A percentile compares a stretch with the other conserved stretches of the same genome.
Evolutionary conservation across 768 basidiomycete species (phyloP).

Genomic region (Termitomyces sp.): DNA sequence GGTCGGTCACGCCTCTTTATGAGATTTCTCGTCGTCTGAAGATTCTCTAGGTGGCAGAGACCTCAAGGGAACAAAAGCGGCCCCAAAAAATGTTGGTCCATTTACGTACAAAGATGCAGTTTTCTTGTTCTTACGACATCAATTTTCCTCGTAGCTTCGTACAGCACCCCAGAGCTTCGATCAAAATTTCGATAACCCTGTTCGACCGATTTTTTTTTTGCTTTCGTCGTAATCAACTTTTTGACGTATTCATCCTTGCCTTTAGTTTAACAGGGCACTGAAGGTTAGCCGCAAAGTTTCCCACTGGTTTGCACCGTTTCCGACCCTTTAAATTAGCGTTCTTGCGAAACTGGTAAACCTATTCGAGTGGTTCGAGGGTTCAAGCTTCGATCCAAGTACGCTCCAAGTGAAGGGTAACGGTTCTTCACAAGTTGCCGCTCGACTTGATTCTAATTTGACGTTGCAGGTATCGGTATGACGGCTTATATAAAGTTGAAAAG

Average conservation of each 20-base stretch:
- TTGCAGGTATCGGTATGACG: slow-evolving; percentile 84
- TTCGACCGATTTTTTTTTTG: slow-evolving; percentile 20
- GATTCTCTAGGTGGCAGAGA: slow-evolving; percentile 69
- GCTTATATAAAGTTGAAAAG: slow-evolving; percentile 78
- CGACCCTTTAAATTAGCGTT: slow-evolving; percentile 43
- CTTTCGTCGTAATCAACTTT: background rate
- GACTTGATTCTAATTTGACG: background rate
- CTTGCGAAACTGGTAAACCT: slow-evolving; percentile 78
- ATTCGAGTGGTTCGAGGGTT: slow-evolving; percentile 86
- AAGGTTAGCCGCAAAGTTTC: slow-evolving; percentile 37
- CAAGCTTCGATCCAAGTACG: slow-evolving; percentile 71
- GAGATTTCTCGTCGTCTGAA: background rate
- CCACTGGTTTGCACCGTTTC: background rate
- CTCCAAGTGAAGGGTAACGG: slow-evolving; percentile 72
- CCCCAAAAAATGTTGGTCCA: slow-evolving; percentile 78
- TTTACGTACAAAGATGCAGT: background rate
- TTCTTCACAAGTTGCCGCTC: background rate
- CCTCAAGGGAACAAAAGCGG: slow-evolving; percentile 77
- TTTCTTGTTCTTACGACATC: background rate
- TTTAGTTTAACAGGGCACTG: slow-evolving; percentile 66
- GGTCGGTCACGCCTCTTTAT: slow-evolving; percentile 36
- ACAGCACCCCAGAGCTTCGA: slow-evolving; percentile 86
- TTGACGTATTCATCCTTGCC: background rate
- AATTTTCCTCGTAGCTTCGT: slow-evolving; percentile 56
- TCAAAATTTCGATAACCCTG: slow-evolving; percentile 73